Conservation (phyloP, 2,329 filamentous ascomycete genomes). For the Ophiostoma ulmi region DNA sequence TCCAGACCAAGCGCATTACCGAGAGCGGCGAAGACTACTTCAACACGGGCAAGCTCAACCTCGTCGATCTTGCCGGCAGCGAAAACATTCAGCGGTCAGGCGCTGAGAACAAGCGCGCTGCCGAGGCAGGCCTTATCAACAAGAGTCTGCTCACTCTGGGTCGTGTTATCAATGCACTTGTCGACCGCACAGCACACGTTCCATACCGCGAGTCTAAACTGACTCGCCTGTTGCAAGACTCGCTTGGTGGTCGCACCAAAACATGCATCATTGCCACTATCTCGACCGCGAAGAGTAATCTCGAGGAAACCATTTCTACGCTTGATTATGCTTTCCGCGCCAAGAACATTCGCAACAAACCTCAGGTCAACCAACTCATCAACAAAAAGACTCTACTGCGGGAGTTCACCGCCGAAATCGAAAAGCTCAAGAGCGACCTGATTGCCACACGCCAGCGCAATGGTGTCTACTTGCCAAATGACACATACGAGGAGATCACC, state of each 20-base stretch:
- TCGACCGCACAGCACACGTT: conserved; percentile 84
- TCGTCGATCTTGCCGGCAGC: conserved; percentile 93
- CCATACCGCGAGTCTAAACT: conserved; percentile 92
- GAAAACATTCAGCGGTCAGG: conserved; percentile 97
- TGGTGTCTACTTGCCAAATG: conserved; percentile 86
- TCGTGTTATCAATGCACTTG: conserved; percentile 93
- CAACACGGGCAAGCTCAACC: conserved; percentile 86
- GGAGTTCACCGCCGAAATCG: conserved; percentile 88
- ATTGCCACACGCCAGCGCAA: conserved; percentile 90
- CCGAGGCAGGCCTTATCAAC: conserved; percentile 95
- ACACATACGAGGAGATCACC: conserved; percentile 84
- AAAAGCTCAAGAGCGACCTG: conserved; percentile 88
- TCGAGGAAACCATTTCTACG: conserved; percentile 97
- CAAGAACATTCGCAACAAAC: conserved; percentile 98
- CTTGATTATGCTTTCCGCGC: conserved; percentile 96
- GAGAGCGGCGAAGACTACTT: conserved; percentile 87
- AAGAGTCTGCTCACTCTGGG: conserved; percentile 93
- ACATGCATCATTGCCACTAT: conserved; percentile 98
- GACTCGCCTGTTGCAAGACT: conserved; percentile 91
- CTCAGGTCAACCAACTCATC: conserved; percentile 85
- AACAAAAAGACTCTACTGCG: conserved; percentile 88
- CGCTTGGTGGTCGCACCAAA: conserved; percentile 88
- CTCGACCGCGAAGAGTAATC: conserved; percentile 87
- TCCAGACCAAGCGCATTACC: conserved; percentile 74
- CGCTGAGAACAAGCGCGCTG: conserved; percentile 94